phyloP scores from a whole-genome alignment of 2,329 filamentous ascomycete genomes.

The Xylaria polymorpha region DNA sequence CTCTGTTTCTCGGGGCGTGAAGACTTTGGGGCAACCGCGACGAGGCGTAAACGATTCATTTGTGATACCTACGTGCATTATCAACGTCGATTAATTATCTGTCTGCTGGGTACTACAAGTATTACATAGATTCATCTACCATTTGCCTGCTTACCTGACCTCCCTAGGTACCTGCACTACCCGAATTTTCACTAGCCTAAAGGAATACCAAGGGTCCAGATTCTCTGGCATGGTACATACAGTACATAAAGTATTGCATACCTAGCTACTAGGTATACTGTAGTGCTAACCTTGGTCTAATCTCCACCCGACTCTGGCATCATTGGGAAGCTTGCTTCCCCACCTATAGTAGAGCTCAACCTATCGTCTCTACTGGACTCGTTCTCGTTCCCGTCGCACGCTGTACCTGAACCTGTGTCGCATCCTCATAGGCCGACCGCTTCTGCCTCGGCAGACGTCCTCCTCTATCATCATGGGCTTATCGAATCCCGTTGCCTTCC shows the following conservation, averaged over 20 bases:
- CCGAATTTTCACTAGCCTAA: background rate
- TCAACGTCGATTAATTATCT: background rate
- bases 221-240: background rate
- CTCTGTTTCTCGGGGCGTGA: background rate
- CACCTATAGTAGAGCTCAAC: conserved; percentile 40
- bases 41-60: background rate
- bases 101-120: too few species aligned
- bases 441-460: conserved; percentile 27
- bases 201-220: background rate
- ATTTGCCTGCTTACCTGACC: background rate
- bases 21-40: background rate
- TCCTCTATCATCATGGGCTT: conserved; percentile 43
- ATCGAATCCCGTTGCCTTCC: conserved; percentile 77
- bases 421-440: conserved; percentile 32
- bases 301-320: conserved; percentile 6
- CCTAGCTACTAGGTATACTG: too few species aligned
- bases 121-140: background rate
- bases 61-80: background rate
- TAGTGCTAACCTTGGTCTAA: too few species aligned
- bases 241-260: too few species aligned
- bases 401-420: conserved; percentile 22
- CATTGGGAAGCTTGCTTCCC: conserved; percentile 39
- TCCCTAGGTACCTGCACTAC: background rate
- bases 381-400: conserved; percentile 17
- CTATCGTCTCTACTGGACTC: conserved; percentile 36